Evolutionary conservation across 202 grass and related monocot genomes (phyloP).

Genomic region (Panicum virgatum): DNA sequence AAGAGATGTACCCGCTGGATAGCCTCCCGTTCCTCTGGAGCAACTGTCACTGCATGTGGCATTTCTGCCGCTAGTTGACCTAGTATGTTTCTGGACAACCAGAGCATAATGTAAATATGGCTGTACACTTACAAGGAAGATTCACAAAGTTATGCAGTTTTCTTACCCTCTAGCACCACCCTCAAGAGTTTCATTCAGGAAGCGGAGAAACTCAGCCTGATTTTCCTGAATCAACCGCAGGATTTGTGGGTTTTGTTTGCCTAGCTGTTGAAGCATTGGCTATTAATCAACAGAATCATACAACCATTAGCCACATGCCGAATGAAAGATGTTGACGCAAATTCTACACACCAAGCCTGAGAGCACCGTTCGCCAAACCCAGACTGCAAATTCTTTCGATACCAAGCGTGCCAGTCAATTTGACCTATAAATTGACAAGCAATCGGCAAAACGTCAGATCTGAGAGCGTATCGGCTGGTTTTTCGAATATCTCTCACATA

Average conservation of each 20-base stretch:
- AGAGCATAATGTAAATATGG: conserved; percentile 30
- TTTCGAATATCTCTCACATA: no score
- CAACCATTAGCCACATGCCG: neutral
- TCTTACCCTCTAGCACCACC: conserved; percentile 53
- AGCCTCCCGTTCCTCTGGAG: conserved; percentile 82
- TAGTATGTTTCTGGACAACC: conserved; percentile 63
- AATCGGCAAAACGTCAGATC: no score
- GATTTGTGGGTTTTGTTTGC: conserved; percentile 95
- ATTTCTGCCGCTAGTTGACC: conserved; percentile 70
- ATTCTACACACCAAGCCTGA: no score
- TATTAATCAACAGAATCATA: conserved; percentile 42
- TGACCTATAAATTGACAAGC: no score
- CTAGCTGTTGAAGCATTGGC: conserved; percentile 98
- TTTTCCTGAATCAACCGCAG: conserved; percentile 93
- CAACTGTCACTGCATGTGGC: conserved; percentile 64
- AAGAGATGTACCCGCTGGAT: conserved; percentile 77
- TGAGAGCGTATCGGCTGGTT: no score
- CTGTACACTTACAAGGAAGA: neutral
- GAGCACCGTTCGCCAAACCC: no score
- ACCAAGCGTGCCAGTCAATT: no score
- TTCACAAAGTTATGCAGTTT: neutral
- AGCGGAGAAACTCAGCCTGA: conserved; percentile 87
- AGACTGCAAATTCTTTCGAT: no score
- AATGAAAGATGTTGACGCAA: no score
- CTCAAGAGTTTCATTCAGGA: conserved; percentile 79